Percentiles rank a stretch among this genome's conserved stretches.
Evolutionary conservation across 176 grass and related monocot species (phyloP).

Genomic region (Lolium rigidum): DNA sequence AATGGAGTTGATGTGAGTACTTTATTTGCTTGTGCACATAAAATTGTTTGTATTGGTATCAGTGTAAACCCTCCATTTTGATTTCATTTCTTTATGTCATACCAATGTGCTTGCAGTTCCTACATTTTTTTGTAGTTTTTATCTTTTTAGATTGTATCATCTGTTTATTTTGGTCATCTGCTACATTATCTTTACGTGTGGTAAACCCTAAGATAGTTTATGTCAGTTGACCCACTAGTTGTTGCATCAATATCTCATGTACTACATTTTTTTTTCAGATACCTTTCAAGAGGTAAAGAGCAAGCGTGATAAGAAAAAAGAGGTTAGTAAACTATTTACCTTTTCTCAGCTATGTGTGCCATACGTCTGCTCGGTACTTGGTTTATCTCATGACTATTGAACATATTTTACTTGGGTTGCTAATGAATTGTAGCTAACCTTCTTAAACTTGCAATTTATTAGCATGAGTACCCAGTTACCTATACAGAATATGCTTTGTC

Average conservation of each 20-base stretch:
- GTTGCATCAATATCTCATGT: constrained; percentile 37
- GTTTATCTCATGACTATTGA: constrained; percentile 11
- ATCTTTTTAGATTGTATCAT: neutral
- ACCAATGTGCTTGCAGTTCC: neutral
- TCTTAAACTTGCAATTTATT: neutral
- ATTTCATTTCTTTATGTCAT: constrained; percentile 6
- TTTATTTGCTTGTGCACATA: constrained; percentile 22
- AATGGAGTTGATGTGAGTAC: neutral
- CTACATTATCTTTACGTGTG: constrained; percentile 3
- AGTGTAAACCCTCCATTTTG: neutral
- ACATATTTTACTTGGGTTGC: constrained; percentile 21
- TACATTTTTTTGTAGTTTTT: neutral
- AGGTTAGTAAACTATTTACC: constrained; percentile 43
- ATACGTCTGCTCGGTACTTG: neutral
- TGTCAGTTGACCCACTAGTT: neutral
- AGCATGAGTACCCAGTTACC: neutral
- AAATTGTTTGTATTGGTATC: constrained; percentile 8
- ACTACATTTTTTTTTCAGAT: constrained; percentile 53
- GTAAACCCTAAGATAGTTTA: neutral
- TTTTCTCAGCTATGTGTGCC: constrained; percentile 7
- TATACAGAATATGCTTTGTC: constrained; percentile 10
- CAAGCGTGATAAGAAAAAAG: constrained; percentile 88
- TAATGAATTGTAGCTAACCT: constrained; percentile 13
- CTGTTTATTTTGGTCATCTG: neutral
- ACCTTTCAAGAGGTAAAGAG: constrained; percentile 90